phyloP scores from a whole-genome alignment of 192 early-diverging fungal genomes.

The Umbelopsis vinacea region DNA sequence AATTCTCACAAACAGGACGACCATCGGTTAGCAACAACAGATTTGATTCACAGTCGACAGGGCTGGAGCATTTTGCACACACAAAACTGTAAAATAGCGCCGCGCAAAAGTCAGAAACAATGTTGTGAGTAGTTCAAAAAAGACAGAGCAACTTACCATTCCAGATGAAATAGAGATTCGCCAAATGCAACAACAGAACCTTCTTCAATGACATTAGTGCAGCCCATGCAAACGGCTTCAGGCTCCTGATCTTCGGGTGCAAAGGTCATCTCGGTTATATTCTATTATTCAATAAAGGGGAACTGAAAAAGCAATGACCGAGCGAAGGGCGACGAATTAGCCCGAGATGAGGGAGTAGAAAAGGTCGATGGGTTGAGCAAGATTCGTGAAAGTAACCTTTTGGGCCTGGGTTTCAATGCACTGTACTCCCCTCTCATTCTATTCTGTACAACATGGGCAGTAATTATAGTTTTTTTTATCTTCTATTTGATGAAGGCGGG shows the following conservation, averaged over 20 bases:
- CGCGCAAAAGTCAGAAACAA: conserved; percentile 27
- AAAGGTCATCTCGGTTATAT: conserved; percentile 12
- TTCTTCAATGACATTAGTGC: conserved; percentile 69
- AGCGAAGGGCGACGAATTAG: neutral
- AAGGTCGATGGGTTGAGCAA: neutral
- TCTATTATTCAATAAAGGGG: neutral
- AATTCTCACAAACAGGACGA: conserved; percentile 83
- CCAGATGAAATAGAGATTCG: conserved; percentile 80
- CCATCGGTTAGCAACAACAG: conserved; percentile 77
- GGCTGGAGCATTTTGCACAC: conserved; percentile 74
- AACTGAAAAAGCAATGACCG: conserved; percentile 14
- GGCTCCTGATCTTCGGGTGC: conserved; percentile 18
- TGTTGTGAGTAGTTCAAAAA: neutral
- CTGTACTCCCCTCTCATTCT: neutral
- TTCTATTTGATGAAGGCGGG: neutral
- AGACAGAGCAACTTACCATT: conserved; percentile 66
- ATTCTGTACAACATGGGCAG: neutral
- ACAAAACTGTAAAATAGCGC: conserved; percentile 59
- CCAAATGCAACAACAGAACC: conserved; percentile 82
- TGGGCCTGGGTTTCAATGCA: conserved; percentile 16
- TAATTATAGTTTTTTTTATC: neutral
- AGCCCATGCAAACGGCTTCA: conserved; percentile 67
- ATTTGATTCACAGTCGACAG: conserved; percentile 78
- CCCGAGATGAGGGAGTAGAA: conserved; percentile 16
- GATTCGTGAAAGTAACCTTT: conserved; percentile 5